These are phyloP conservation scores for Diplodia seriata DNA, from an alignment of 2,329 filamentous ascomycete species.

Conservation along the genomic window DNA sequence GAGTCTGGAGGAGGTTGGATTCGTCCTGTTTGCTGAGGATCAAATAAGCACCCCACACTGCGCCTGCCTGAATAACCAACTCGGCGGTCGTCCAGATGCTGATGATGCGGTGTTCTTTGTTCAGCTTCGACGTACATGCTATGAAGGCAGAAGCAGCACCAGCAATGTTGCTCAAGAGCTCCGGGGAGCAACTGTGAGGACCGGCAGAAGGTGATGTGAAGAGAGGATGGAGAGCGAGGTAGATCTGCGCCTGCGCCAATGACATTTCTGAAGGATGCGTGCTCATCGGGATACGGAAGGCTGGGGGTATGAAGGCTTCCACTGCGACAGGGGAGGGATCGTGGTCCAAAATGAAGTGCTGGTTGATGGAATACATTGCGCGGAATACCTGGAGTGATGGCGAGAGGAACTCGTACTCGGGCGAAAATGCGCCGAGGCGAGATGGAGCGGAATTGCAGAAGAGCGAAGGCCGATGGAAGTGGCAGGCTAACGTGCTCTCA, in stretches of 20 bases:
- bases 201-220: conserved; percentile 20
- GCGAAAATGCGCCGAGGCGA: background rate
- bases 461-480: conserved; percentile 25
- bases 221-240: conserved; percentile 20
- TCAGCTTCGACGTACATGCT: conserved; percentile 16
- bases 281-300: background rate
- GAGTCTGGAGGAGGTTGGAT: background rate
- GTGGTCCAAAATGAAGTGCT: conserved; percentile 2
- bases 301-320: conserved; percentile 1
- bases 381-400: conserved; percentile 3
- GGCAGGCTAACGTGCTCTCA: conserved; percentile 20
- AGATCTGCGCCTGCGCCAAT: conserved; percentile 24
- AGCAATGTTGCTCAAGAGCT: conserved; percentile 14
- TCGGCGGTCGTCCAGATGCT: conserved; percentile 21
- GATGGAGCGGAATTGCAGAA: conserved; percentile 28
- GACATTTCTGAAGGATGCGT: conserved; percentile 1
- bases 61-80: conserved; percentile 31
- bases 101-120: conserved; percentile 21
- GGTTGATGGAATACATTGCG: conserved; percentile 15
- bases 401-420: conserved; percentile 8
- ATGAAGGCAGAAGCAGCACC: conserved; percentile 16
- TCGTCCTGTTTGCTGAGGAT: conserved; percentile 30
- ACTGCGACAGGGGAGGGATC: conserved; percentile 2
- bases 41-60: conserved; percentile 31
- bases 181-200: conserved; percentile 16